phyloP scores from a whole-genome alignment of 495 filamentous ascomycete species.

The Lasiosphaeris hirsuta region DNA sequence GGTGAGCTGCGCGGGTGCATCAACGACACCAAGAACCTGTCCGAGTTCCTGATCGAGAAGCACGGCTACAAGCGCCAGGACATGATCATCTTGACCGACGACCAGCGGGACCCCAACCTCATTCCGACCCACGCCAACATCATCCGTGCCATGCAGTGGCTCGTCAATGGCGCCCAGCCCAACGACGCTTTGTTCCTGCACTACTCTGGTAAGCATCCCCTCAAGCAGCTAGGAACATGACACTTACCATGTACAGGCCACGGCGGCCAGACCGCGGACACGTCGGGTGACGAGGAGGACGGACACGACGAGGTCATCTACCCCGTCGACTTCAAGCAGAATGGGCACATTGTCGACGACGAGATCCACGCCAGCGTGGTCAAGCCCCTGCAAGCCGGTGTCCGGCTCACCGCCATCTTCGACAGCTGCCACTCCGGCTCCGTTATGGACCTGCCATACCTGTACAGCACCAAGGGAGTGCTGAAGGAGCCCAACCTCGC shows the following conservation, averaged over 20 bases:
- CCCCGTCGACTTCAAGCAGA: slow-evolving; percentile 84
- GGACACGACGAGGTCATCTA: slow-evolving; percentile 97
- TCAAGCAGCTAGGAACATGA: not conserved
- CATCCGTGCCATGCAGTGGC: slow-evolving; percentile 47
- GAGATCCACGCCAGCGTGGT: slow-evolving; percentile 93
- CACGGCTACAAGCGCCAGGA: slow-evolving; percentile 59
- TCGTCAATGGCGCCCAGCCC: slow-evolving; percentile 42
- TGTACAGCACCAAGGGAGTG: slow-evolving; percentile 92
- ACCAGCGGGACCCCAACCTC: slow-evolving; percentile 40
- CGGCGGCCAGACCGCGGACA: slow-evolving; percentile 45
- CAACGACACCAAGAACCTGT: slow-evolving; percentile 94
- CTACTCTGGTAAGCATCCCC: slow-evolving; percentile 59
- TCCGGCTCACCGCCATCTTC: slow-evolving; percentile 93
- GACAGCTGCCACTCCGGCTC: slow-evolving; percentile 97
- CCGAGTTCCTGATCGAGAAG: slow-evolving; percentile 72
- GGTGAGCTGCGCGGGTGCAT: slow-evolving; percentile 87
- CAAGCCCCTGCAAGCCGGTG: slow-evolving; percentile 72
- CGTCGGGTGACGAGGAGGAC: slow-evolving; percentile 78
- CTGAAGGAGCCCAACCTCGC: slow-evolving; percentile 97
- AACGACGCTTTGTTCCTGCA: slow-evolving; percentile 51
- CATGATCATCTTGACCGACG: slow-evolving; percentile 52
- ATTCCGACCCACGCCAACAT: slow-evolving; percentile 50
- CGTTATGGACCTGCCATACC: slow-evolving; percentile 91
- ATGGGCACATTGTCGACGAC: slow-evolving; percentile 93
- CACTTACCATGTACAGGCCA: slow-evolving; percentile 31